Base-by-base conservation (phyloP, 2,329 filamentous ascomycete genomes). In the Magnaporthiopsis poae region DNA sequence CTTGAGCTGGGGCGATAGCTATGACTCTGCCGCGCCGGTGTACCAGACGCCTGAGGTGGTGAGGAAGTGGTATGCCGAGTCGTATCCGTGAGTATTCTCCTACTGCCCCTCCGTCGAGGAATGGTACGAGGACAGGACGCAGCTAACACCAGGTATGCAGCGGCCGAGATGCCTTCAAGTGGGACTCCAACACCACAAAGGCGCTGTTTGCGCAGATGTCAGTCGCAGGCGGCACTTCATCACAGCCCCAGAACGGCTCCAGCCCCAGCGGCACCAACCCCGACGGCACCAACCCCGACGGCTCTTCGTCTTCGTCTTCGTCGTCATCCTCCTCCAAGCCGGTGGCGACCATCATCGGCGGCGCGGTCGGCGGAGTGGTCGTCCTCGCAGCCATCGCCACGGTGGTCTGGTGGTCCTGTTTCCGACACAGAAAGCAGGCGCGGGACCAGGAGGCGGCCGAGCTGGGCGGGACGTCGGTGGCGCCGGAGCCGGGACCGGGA, bases 1-100 rank as follows among this genome's bases (percentile, higher is more conserved):
- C 11, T 69, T 79, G 68, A 64, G 67, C 9, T 80, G 78, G 78
- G 70, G 66, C 2, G 68, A 73, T 62, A 68, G 69, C 1, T 80
- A 77, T 67, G 71, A 79, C 29, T 71, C 77, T 0, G 66, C 73
- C 8, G 77, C 76, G 4, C 67, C 66, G 2, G 65, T 68, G 7
- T 67, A 67, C 27, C 11, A 64, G 27, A 18, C 52, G 18, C 66
- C 66, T 13, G 33, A 39, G 18, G 35, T 52, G n/a, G 72, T 79
- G 15, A 69, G 72, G 67, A 66, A 74, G 13, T 78, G 76, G 74
- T 79, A 79, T 64, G 35, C 63, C 21, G 68, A 56, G 46, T 56
- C 46, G 46, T 56, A 70, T 33, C 75, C 74, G 63, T 60, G 31
- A 60, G 63, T 64, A 29, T 33, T n/a, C 1, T 27, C 27, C 27